Evolutionary conservation across 78 protist species (phyloP), one percentile per base, ranked within the genome.

Genomic region (Dictyostelium discoideum): DNA sequence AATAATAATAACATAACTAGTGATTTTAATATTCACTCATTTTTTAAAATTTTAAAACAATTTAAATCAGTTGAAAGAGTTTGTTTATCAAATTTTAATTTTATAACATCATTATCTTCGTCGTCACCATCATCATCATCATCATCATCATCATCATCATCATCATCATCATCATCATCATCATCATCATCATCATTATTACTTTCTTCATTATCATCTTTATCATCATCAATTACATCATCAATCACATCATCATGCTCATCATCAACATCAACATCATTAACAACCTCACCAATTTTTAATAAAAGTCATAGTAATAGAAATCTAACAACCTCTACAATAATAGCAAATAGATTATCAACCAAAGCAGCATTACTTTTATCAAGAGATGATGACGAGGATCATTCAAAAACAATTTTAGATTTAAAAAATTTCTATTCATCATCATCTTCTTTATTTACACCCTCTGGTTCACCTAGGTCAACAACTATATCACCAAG

Each of bases 11-110:
- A 63, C 39, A 40, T n/a, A 10, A 39, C 13, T 18, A 46, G 40
- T 37, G 86, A 88, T 48, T 88, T 88, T 20, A 74, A 80, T 54
- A 88, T 84, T 39, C 79, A 80, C 29, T 2, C 26, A n/a, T 84
- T 88, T 18, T 48, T 88, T 22, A 42, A 60, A 26, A 32, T 88
- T n/a, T 44, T 88, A 16, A 60, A 80, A 42, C 26, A 24, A 65
- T 88, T 65, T 63, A 69, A 84, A 32, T 80, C 93, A 26, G 93
- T 88, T 3, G 83, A 88, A 63, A 88, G 82, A 37, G 93, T 88
- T 22, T 40, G 69, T 40, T 40, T 88, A 26, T 88, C 93, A 24
- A 63, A 63, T 80, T 88, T 88, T 67, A 83, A 88, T 29, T 88
- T 88, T 60, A 63, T 78, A 24, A 20, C 50, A 44, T 39, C 84